Percentiles rank a stretch among this genome's conserved stretches.
phyloP scores from a whole-genome alignment of 106 monocot species.

The Chionographis japonica region DNA sequence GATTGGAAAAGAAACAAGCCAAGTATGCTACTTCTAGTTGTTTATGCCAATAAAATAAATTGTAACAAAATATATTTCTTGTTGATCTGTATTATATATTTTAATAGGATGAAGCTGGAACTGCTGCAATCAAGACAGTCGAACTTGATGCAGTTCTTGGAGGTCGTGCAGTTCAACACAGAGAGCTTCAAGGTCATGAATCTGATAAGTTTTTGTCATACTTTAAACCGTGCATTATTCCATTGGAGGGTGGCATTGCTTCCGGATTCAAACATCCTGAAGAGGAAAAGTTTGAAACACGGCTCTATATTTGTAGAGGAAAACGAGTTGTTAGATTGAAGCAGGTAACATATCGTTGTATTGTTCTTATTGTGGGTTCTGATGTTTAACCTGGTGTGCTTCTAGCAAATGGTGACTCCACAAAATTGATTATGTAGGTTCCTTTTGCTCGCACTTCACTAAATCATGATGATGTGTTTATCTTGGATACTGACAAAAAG shows the following conservation, averaged over 20 bases:
- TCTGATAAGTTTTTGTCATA: conserved; percentile 73
- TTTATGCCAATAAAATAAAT: conserved; percentile 2
- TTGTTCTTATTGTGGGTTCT: not conserved
- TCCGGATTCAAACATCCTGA: conserved; percentile 57
- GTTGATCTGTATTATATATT: not conserved
- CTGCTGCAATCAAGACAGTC: conserved; percentile 69
- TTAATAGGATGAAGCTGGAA: conserved; percentile 64
- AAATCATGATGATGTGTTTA: conserved; percentile 49
- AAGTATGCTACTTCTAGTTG: conserved; percentile 26
- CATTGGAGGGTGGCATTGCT: conserved; percentile 61
- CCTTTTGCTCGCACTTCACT: conserved; percentile 41
- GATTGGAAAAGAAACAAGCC: conserved; percentile 71
- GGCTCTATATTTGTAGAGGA: conserved; percentile 61
- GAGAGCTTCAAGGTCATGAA: conserved; percentile 68
- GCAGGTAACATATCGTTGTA: conserved; percentile 31
- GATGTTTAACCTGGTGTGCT: no score
- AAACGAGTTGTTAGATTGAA: conserved; percentile 54
- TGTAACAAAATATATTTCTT: not conserved
- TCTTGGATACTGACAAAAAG: conserved; percentile 38
- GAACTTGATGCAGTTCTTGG: conserved; percentile 66
- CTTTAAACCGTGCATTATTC: conserved; percentile 71
- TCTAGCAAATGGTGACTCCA: no score
- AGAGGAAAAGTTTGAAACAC: conserved; percentile 54
- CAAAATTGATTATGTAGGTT: conserved; percentile 22
- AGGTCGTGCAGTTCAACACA: conserved; percentile 65